Percentiles rank a stretch among this genome's conserved stretches.
phyloP scores from a whole-genome alignment of 768 basidiomycete species.

The Melanogaster broomeanus region DNA sequence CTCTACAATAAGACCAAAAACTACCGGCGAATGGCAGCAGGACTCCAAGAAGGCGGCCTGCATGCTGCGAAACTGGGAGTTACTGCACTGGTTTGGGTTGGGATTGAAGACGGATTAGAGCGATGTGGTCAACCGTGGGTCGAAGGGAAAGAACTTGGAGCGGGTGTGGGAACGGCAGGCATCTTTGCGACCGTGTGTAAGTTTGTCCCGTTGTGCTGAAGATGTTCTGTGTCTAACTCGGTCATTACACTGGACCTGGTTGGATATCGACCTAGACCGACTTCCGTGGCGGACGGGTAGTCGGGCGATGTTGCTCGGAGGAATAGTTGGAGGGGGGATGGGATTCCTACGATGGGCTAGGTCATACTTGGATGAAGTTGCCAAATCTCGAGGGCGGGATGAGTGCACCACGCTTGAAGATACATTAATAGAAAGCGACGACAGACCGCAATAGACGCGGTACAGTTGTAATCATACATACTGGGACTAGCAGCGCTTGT shows the following conservation, averaged over 20 bases:
- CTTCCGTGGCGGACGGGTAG: conserved; percentile 51
- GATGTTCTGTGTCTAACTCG: not conserved
- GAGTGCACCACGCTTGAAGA: not conserved
- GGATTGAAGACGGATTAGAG: conserved; percentile 45
- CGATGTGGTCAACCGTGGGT: conserved; percentile 36
- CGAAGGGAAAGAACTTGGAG: conserved; percentile 57
- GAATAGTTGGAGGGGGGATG: conserved; percentile 56
- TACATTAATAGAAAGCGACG: not conserved
- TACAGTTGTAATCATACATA: too few relatives aligned
- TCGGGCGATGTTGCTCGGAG: conserved; percentile 55
- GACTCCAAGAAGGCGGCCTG: conserved; percentile 61
- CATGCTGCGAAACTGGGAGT: conserved; percentile 55
- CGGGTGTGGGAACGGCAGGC: conserved; percentile 62
- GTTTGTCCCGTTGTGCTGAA: conserved; percentile 22
- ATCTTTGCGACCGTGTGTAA: conserved; percentile 58
- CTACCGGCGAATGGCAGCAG: conserved; percentile 78
- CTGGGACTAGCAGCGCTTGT: not conserved
- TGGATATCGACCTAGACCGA: conserved; percentile 45
- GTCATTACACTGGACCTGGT: not conserved
- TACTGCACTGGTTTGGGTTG: conserved; percentile 50
- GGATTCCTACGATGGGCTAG: conserved; percentile 44
- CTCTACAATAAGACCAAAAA: conserved; percentile 97
- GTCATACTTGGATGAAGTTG: conserved; percentile 26
- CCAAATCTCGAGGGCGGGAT: conserved; percentile 14
- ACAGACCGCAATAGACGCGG: not conserved